These are phyloP conservation scores for Silene conica DNA, from an alignment of 148 eudicot genomes.

Conservation along the genomic window DNA sequence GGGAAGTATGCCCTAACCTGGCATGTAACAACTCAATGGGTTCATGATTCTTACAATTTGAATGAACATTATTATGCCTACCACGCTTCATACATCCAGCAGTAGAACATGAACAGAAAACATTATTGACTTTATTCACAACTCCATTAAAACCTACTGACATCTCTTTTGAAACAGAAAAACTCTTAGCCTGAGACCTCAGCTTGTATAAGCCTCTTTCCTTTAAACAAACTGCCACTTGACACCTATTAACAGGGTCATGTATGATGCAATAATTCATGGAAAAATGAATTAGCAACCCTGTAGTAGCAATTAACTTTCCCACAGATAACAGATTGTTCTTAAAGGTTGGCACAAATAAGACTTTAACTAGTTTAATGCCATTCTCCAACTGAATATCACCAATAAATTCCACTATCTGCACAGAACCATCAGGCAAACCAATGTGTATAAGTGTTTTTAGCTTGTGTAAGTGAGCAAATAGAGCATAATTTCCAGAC, in stretches of 20 bases:
- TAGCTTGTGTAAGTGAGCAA: no score
- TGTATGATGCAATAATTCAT: background rate
- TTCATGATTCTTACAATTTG: background rate
- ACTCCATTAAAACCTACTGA: no score
- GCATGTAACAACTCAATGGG: background rate
- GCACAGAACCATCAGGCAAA: background rate
- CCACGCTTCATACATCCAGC: no score
- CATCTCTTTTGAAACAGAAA: no score
- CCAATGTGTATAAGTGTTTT: no score
- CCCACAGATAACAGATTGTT: background rate
- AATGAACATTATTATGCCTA: no score
- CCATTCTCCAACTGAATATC: no score
- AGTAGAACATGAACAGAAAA: no score
- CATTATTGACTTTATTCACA: no score
- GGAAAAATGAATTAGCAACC: background rate
- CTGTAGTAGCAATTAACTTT: no score
- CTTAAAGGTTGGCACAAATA: background rate
- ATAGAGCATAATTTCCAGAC: no score
- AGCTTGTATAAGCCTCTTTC: background rate
- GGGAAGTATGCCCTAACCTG: background rate
- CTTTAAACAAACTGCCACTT: background rate
- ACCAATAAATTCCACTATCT: background rate
- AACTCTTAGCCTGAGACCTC: background rate
- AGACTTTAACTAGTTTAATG: background rate
- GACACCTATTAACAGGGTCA: background rate